These are phyloP conservation scores for Typha latifolia DNA, from an alignment of 176 grass and related monocot species.

Conservation along the genomic window DNA sequence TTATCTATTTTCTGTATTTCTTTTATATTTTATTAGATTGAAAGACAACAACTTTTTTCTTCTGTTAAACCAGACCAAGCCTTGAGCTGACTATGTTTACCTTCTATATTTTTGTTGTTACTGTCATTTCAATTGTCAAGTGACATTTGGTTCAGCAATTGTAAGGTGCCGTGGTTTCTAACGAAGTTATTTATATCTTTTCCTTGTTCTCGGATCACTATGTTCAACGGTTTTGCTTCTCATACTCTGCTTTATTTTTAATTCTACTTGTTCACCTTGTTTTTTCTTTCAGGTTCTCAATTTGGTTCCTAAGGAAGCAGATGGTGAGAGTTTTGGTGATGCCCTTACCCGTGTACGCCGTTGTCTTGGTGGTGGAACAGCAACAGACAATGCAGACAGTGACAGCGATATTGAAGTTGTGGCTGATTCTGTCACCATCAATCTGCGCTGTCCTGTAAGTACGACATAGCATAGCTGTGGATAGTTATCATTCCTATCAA, in stretches of 20 bases:
- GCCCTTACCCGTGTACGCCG: constrained; percentile 68
- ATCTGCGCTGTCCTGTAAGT: constrained; percentile 91
- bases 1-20: too few species aligned
- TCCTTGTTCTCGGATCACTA: neutral
- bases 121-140: neutral
- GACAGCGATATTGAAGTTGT: constrained; percentile 94
- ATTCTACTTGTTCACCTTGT: constrained; percentile 12
- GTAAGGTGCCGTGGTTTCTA: neutral
- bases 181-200: neutral
- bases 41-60: too few species aligned
- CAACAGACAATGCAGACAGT: constrained; percentile 49
- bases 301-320: constrained; percentile 76
- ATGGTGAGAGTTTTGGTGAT: constrained; percentile 70
- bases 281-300: constrained; percentile 47
- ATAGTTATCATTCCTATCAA: neutral
- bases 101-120: too few species aligned
- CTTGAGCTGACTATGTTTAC: too few species aligned
- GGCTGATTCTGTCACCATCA: constrained; percentile 65
- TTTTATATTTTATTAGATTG: too few species aligned
- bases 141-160: neutral
- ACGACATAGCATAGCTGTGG: neutral
- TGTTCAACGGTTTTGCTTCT: neutral
- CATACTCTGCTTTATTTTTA: constrained; percentile 10
- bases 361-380: constrained; percentile 74
- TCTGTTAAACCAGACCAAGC: too few species aligned